These are phyloP conservation scores for Yamadazyma akitaensis DNA, from an alignment of 805 yeast species.

Conservation along the genomic window DNA sequence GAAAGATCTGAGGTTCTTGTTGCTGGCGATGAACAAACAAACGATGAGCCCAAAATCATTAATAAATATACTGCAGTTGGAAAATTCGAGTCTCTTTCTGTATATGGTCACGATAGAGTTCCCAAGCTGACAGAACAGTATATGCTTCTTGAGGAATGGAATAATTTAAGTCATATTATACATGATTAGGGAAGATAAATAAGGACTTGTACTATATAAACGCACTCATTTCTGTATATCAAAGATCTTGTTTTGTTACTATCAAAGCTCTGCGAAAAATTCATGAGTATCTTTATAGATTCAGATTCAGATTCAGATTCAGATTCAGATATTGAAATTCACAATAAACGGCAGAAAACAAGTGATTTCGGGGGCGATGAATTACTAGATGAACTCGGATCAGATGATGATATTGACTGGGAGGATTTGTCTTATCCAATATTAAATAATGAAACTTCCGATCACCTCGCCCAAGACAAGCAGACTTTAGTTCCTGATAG, in stretches of 20 bases:
- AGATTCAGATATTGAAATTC: conserved; percentile 1
- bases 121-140: conserved; percentile 22
- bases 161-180: conserved; percentile 22
- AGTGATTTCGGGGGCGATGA: not conserved
- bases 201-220: not conserved
- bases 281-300: conserved; percentile 9
- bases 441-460: not conserved
- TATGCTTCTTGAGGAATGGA: conserved; percentile 28
- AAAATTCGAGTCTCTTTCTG: conserved; percentile 19
- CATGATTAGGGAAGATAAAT: conserved; percentile 11
- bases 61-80: conserved; percentile 22
- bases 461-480: not conserved
- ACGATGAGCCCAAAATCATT: conserved; percentile 17
- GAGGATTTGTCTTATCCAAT: conserved; percentile 6
- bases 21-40: conserved; percentile 11
- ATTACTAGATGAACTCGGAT: not conserved
- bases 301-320: conserved; percentile 9
- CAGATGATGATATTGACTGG: conserved; percentile 5
- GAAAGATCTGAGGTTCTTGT: conserved; percentile 23
- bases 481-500: not conserved
- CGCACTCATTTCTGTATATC: not conserved
- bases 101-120: conserved; percentile 32
- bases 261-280: not conserved
- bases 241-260: not conserved
- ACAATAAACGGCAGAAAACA: conserved; percentile 2